Conservation (phyloP, 2,329 filamentous ascomycete species). For the Lecanicillium sp. region DNA sequence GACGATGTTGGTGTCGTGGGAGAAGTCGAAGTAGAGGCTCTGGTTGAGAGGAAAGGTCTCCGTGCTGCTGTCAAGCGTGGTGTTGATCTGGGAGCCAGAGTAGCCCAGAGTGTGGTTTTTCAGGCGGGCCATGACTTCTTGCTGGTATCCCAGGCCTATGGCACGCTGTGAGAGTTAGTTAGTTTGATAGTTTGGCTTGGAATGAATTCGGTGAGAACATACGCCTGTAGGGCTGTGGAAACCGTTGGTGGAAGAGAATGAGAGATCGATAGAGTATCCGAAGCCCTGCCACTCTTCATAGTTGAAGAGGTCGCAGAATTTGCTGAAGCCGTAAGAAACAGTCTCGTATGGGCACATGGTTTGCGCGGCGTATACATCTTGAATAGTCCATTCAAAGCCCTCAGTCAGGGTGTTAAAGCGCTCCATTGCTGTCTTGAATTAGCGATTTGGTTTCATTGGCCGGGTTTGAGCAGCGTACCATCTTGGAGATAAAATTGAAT, state of each 20-base stretch:
- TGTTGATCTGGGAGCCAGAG: constrained; percentile 56
- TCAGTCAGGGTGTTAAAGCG: constrained; percentile 52
- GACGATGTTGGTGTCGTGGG: constrained; percentile 69
- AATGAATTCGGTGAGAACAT: constrained; percentile 22
- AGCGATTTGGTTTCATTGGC: too few relatives aligned
- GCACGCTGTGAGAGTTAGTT: constrained; percentile 42
- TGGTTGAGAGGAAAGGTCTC: constrained; percentile 70
- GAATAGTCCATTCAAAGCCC: constrained; percentile 56
- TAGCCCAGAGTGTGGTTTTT: constrained; percentile 58
- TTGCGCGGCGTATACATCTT: constrained; percentile 62
- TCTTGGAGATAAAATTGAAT: constrained; percentile 57
- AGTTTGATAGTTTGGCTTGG: neutral
- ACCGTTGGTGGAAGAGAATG: constrained; percentile 54
- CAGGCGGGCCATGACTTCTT: constrained; percentile 66
- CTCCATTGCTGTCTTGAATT: constrained; percentile 52
- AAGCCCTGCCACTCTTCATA: constrained; percentile 69
- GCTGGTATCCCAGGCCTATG: constrained; percentile 66
- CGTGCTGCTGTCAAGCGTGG: constrained; percentile 62
- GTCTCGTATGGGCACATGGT: constrained; percentile 73
- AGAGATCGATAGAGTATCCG: constrained; percentile 64
- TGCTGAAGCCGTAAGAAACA: constrained; percentile 67
- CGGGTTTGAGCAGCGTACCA: constrained; percentile 35
- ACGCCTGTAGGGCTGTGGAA: constrained; percentile 60
- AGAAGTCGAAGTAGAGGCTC: constrained; percentile 70
- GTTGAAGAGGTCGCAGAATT: constrained; percentile 69